Percentiles rank a stretch among this genome's conserved stretches.
phyloP scores from a whole-genome alignment of 139 green algal species.

The Nannochloris sp. region DNA sequence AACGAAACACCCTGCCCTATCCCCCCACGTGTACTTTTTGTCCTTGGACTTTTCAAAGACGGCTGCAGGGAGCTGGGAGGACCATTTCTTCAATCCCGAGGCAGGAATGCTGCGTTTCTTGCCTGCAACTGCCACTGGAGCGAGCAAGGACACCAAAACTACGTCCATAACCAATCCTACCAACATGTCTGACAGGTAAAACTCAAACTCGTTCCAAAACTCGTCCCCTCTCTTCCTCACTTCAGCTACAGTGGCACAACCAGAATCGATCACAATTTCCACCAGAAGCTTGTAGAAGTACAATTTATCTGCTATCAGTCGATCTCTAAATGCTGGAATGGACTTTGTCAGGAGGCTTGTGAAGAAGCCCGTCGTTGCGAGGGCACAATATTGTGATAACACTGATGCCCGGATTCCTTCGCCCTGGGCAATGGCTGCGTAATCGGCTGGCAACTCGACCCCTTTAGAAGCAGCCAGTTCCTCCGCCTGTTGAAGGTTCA shows the following conservation, averaged over 20 bases:
- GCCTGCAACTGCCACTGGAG: slow-evolving; percentile 66
- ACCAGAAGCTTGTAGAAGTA: slow-evolving; percentile 86
- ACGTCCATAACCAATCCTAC: slow-evolving; percentile 86
- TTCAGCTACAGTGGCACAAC: slow-evolving; percentile 87
- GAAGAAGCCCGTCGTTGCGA: slow-evolving; percentile 30
- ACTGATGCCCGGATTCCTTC: slow-evolving; percentile 30
- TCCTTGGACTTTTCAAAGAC: slow-evolving; percentile 61
- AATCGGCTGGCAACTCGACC: slow-evolving; percentile 45
- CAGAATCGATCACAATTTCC: slow-evolving; percentile 85
- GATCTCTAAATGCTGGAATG: slow-evolving; percentile 66
- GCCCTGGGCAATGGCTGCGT: slow-evolving; percentile 28
- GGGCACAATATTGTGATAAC: slow-evolving; percentile 26
- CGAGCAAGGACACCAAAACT: slow-evolving; percentile 81
- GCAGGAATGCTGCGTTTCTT: slow-evolving; percentile 2
- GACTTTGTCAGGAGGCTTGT: slow-evolving; percentile 40
- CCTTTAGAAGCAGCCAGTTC: slow-evolving; percentile 41
- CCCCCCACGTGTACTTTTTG: slow-evolving; percentile 39
- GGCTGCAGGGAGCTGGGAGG: slow-evolving; percentile 43
- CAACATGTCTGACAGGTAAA: slow-evolving; percentile 89
- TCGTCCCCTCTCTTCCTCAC: slow-evolving; percentile 88
- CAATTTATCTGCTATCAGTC: slow-evolving; percentile 67
- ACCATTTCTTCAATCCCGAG: slow-evolving; percentile 1
- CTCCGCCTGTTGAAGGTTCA: slow-evolving; percentile 41
- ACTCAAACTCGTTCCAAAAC: slow-evolving; percentile 96
- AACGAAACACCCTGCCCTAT: slow-evolving; percentile 49